A percentile compares a stretch with the other conserved stretches of the same genome.
These are phyloP conservation scores for Dactylellina sp. DNA, from an alignment of 2,329 filamentous ascomycete species.

Conservation along the genomic window DNA sequence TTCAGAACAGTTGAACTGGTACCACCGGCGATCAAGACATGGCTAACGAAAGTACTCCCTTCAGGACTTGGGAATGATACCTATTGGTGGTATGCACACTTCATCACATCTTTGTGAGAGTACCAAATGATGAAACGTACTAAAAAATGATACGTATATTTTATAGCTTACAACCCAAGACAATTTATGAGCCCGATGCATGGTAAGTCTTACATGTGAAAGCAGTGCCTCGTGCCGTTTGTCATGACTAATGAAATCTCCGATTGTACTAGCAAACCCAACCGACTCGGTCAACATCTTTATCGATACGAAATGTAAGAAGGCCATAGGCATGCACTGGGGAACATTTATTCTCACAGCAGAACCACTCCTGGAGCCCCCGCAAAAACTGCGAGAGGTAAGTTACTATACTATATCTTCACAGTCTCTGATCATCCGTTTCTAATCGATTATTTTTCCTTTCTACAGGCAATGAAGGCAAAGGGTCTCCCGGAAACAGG, in stretches of 20 bases:
- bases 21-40: slow-evolving; percentile 23
- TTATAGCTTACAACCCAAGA: slow-evolving; percentile 75
- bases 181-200: slow-evolving; percentile 82
- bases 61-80: slow-evolving; percentile 91
- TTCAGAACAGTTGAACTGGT: slow-evolving; percentile 4
- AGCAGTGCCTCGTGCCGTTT: not conserved
- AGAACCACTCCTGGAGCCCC: slow-evolving; percentile 88
- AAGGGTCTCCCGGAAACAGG: slow-evolving; percentile 77
- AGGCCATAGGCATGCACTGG: slow-evolving; percentile 91
- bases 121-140: slow-evolving; percentile 8
- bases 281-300: slow-evolving; percentile 92
- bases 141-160: slow-evolving; percentile 1
- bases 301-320: slow-evolving; percentile 79
- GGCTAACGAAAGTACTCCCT: slow-evolving; percentile 21
- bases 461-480: slow-evolving; percentile 71
- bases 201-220: slow-evolving; percentile 61
- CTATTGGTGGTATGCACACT: slow-evolving; percentile 75
- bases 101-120: slow-evolving; percentile 45
- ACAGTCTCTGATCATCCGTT: slow-evolving; percentile 5
- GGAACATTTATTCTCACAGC: slow-evolving; percentile 82
- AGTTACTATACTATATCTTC: slow-evolving; percentile 12
- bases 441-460: slow-evolving; percentile 19
- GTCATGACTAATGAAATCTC: slow-evolving; percentile 7
- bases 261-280: slow-evolving; percentile 71
- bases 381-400: slow-evolving; percentile 73